These are phyloP conservation scores for Talaromyces proteolyticus DNA, from an alignment of 495 filamentous ascomycete species.

Conservation along the genomic window DNA sequence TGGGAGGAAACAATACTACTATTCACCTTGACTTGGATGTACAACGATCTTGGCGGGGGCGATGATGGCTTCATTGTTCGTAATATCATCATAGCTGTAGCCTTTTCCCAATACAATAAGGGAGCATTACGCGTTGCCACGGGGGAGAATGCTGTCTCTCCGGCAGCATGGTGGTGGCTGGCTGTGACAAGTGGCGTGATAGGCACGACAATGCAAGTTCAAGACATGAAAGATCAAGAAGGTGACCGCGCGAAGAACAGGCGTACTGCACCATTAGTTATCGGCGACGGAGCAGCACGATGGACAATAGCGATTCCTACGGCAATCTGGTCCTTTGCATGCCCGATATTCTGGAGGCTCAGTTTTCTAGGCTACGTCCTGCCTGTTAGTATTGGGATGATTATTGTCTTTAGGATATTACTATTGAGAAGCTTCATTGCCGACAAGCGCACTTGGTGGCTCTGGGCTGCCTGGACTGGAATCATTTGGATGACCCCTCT, in stretches of 20 bases:
- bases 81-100: conserved; percentile 39
- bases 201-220: conserved; percentile 44
- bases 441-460: background rate
- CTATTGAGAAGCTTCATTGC: background rate
- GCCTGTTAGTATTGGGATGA: background rate
- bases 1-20: conserved; percentile 25
- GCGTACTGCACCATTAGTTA: conserved; percentile 28
- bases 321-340: conserved; percentile 32
- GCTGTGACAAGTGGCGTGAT: conserved; percentile 34
- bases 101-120: conserved; percentile 25
- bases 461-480: background rate
- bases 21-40: conserved; percentile 38
- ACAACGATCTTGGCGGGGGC: conserved; percentile 47
- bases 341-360: conserved; percentile 28
- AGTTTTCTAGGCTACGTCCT: background rate
- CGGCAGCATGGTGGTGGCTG: conserved; percentile 26
- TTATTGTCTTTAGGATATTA: background rate
- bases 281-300: conserved; percentile 37
- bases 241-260: conserved; percentile 40
- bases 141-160: background rate
- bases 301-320: conserved; percentile 28
- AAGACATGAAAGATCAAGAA: conserved; percentile 43
- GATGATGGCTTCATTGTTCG: conserved; percentile 34
- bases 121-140: conserved; percentile 19
- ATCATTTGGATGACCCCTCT: background rate